Conservation (phyloP, 2,329 filamentous ascomycete genomes). For the Lachnum nothofagi region DNA sequence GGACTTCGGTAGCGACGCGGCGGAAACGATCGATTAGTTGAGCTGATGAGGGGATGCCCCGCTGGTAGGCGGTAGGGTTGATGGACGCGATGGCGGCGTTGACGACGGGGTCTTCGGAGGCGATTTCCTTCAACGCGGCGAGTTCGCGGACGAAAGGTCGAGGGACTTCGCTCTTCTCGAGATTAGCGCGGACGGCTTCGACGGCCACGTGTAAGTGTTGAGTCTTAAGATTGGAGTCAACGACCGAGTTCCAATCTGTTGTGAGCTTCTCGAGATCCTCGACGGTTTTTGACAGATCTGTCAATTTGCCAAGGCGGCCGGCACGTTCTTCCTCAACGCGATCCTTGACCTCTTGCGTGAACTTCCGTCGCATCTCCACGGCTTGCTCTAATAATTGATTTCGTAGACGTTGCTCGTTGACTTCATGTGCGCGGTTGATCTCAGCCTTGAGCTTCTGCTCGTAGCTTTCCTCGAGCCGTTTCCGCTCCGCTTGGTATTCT, state of each 20-base stretch:
- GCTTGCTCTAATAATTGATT: conserved; percentile 90
- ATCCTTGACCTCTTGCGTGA: conserved; percentile 69
- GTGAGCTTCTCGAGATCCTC: conserved; percentile 82
- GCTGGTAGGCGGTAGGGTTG: conserved; percentile 88
- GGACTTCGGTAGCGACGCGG: conserved; percentile 82
- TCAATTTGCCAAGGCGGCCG: conserved; percentile 78
- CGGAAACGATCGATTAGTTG: conserved; percentile 95
- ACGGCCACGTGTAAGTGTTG: conserved; percentile 95
- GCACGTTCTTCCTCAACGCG: conserved; percentile 85
- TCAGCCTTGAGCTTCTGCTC: conserved; percentile 74
- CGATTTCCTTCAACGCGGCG: conserved; percentile 89
- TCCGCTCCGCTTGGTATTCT: conserved; percentile 84
- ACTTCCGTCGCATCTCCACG: conserved; percentile 79
- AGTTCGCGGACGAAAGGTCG: conserved; percentile 88
- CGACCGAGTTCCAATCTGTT: conserved; percentile 80
- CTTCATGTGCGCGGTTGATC: conserved; percentile 69
- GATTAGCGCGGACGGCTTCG: conserved; percentile 80
- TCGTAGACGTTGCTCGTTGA: conserved; percentile 75
- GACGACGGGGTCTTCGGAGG: conserved; percentile 76
- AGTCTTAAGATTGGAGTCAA: conserved; percentile 85
- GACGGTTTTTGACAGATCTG: conserved; percentile 72
- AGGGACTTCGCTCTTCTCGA: conserved; percentile 69
- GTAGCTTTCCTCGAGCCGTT: conserved; percentile 71
- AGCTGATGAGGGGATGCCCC: conserved; percentile 74
- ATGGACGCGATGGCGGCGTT: conserved; percentile 94